Percentiles rank a stretch among this genome's conserved stretches.
Conservation (phyloP, 176 grass and related monocot genomes). For the Avena atlantica region DNA sequence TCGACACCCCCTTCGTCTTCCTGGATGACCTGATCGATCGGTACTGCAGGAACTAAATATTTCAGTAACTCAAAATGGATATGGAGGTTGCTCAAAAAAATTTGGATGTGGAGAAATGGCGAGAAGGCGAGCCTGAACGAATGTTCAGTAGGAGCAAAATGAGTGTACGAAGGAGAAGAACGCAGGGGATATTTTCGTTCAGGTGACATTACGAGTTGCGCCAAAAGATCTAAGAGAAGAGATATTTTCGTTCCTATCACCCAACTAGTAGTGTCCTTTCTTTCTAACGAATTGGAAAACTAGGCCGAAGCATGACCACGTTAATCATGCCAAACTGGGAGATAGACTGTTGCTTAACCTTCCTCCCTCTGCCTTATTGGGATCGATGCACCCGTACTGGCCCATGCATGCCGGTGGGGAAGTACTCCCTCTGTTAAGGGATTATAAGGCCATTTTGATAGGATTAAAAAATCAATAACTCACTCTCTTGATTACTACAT, state of each 20-base stretch:
- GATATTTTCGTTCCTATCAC: not conserved
- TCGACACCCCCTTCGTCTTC: not conserved
- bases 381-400: too few relatives aligned
- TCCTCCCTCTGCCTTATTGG: too few relatives aligned
- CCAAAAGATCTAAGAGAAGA: not conserved
- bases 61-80: not conserved
- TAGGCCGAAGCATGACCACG: too few relatives aligned
- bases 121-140: not conserved
- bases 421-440: too few relatives aligned
- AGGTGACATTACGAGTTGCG: not conserved
- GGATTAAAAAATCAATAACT: too few relatives aligned
- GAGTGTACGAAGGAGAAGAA: not conserved
- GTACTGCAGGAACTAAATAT: not conserved
- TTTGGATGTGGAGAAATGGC: not conserved
- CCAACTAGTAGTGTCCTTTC: too few relatives aligned
- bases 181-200: not conserved
- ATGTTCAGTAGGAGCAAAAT: conserved; percentile 3
- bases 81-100: not conserved
- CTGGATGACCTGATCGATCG: not conserved
- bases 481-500: too few relatives aligned
- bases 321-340: too few relatives aligned
- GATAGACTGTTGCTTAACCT: too few relatives aligned
- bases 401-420: too few relatives aligned
- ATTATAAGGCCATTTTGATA: too few relatives aligned
- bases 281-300: not conserved